phyloP scores from a whole-genome alignment of 139 green algal genomes.

The Picochlorum costavermella region DNA sequence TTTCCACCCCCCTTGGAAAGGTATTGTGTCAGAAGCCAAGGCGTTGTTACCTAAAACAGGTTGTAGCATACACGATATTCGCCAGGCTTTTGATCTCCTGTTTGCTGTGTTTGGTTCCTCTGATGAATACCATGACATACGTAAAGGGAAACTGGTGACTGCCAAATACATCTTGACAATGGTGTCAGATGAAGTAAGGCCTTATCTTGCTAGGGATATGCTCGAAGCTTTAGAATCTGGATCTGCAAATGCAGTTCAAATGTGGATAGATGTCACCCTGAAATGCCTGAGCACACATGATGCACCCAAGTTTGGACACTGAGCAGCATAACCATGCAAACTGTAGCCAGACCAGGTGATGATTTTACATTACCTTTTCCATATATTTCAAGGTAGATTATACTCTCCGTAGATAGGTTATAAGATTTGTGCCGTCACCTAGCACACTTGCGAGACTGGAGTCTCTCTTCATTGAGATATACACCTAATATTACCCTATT shows the following conservation, averaged over 20 bases:
- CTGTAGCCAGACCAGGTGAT: not conserved
- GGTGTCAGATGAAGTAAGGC: not conserved
- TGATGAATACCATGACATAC: not conserved
- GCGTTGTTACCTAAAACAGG: not conserved
- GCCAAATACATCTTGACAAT: not conserved
- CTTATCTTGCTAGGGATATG: not conserved
- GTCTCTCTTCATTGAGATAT: too few species aligned
- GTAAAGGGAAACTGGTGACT: not conserved
- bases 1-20: not conserved
- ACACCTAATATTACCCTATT: too few species aligned
- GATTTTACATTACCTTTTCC: not conserved
- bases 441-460: too few species aligned
- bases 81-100: not conserved
- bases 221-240: not conserved
- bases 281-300: slow-evolving; percentile 1
- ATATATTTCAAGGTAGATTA: not conserved
- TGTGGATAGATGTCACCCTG: not conserved
- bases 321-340: not conserved
- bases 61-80: not conserved
- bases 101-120: not conserved
- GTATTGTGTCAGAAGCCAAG: not conserved
- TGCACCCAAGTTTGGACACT: not conserved
- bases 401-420: not conserved
- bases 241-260: not conserved
- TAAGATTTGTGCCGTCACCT: too few species aligned